Evolutionary conservation across 306 rosid genomes (phyloP).

Genomic region (Luffa aegyptiaca): DNA sequence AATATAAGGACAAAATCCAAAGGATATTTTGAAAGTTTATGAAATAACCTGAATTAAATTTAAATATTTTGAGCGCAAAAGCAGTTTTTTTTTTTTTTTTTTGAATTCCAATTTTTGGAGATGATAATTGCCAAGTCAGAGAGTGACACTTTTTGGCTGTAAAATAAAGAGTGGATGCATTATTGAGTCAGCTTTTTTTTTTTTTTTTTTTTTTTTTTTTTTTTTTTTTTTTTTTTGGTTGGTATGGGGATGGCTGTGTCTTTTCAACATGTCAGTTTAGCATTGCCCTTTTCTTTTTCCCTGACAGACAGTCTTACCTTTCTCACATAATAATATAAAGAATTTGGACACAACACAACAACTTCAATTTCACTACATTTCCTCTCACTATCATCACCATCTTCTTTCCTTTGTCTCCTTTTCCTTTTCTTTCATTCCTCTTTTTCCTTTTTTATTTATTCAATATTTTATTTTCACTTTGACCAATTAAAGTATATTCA

Average conservation of each 20-base stretch:
- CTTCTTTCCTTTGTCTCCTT: not conserved
- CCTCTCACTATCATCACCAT: not conserved
- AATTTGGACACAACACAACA: not conserved
- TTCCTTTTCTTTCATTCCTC: not conserved
- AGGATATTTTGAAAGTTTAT: too few relatives aligned
- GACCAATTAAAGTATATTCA: not conserved
- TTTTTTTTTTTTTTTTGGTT: not conserved
- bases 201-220: not conserved
- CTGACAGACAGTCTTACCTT: slow-evolving; percentile 9
- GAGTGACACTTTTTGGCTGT: not conserved
- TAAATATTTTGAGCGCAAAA: too few relatives aligned
- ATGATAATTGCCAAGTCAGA: not conserved
- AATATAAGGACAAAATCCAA: too few relatives aligned
- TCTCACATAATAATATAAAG: slow-evolving; percentile 6
- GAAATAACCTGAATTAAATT: not conserved
- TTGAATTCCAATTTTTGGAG: not conserved
- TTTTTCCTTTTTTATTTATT: not conserved
- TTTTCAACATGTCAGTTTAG: not conserved
- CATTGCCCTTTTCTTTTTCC: not conserved
- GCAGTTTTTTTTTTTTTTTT: not conserved
- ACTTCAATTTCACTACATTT: not conserved
- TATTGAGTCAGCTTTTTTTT: not conserved
- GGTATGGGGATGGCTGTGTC: not conserved
- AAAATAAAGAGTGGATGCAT: not conserved
- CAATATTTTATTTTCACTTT: not conserved